phyloP scores from a whole-genome alignment of 179 eudicot genomes.

The Spinacia oleracea region DNA sequence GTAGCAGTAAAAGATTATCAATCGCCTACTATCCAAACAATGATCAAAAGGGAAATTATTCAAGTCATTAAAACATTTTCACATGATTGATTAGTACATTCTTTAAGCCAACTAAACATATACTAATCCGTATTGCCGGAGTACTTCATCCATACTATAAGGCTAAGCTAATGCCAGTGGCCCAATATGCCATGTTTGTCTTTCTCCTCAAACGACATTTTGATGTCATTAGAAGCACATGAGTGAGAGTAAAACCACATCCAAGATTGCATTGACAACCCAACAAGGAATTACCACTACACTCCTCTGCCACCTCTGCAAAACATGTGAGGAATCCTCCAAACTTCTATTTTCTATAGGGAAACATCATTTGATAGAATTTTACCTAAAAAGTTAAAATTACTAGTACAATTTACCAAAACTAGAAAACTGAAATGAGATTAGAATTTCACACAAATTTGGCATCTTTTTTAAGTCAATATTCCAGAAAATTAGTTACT shows the following conservation, averaged over 20 bases:
- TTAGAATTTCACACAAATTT: neutral
- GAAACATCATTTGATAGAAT: neutral
- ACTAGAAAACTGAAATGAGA: neutral
- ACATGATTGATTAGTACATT: neutral
- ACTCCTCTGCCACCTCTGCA: neutral
- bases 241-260: neutral
- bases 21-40: neutral
- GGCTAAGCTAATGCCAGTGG: conserved; percentile 9
- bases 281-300: conserved; percentile 21
- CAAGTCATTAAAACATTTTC: neutral
- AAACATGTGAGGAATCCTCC: neutral
- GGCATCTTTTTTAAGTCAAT: neutral
- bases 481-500: neutral
- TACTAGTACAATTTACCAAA: neutral
- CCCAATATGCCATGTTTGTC: conserved; percentile 17
- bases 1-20: neutral
- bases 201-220: neutral
- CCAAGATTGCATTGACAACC: conserved; percentile 10
- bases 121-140: neutral
- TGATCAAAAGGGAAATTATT: neutral
- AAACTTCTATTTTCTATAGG: neutral
- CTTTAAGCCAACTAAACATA: neutral
- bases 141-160: neutral
- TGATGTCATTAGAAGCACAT: conserved; percentile 7
- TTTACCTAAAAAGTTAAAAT: neutral